Conservation (phyloP, 768 basidiomycete species). For the Cystofilobasidium bisporidii region DNA sequence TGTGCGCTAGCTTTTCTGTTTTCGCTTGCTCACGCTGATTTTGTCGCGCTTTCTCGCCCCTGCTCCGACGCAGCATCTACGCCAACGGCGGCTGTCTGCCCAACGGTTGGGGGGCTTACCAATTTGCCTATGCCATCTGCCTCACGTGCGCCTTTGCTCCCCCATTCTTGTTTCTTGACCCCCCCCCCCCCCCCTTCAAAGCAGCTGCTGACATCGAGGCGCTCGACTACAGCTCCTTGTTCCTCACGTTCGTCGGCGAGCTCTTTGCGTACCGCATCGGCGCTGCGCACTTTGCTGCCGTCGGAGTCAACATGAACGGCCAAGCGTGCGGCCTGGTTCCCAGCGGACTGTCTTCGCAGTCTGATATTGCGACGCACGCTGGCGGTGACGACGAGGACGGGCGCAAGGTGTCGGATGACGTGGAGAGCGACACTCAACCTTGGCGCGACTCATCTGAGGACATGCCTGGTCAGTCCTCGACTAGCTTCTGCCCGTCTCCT, state of each 20-base stretch:
- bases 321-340: neutral
- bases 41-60: too few species aligned
- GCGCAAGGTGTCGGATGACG: neutral
- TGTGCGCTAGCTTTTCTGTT: too few species aligned
- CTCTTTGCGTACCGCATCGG: slow-evolving; percentile 81
- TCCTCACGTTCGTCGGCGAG: slow-evolving; percentile 46
- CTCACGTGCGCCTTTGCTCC: too few species aligned
- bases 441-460: slow-evolving; percentile 11
- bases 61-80: too few species aligned
- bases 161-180: too few species aligned
- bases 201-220: too few species aligned
- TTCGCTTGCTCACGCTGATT: too few species aligned
- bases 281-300: slow-evolving; percentile 54
- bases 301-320: slow-evolving; percentile 47
- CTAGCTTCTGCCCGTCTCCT: too few species aligned
- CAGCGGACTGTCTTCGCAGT: too few species aligned
- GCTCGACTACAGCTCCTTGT: slow-evolving; percentile 25
- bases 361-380: neutral
- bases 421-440: neutral
- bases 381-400: neutral
- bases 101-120: slow-evolving; percentile 35
- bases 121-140: neutral
- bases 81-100: slow-evolving; percentile 32
- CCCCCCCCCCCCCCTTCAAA: too few species aligned
- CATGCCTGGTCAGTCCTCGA: slow-evolving; percentile 12